Evolutionary conservation across 2,329 filamentous ascomycete species (phyloP).

Genomic region (Aspergillus sp.): DNA sequence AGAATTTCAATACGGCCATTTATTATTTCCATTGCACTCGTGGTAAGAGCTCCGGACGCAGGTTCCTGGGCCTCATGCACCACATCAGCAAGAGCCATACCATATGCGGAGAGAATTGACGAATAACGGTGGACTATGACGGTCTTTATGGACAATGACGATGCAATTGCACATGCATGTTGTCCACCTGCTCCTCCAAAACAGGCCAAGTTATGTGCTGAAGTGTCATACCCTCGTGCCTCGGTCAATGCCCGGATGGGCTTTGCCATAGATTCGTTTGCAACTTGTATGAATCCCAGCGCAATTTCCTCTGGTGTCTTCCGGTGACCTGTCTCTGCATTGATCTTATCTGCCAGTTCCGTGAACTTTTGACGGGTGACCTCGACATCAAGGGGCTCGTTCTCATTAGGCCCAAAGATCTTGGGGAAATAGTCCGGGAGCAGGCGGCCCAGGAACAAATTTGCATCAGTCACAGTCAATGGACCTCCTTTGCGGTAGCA

Average conservation of each 20-base stretch:
- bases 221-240: slow-evolving; percentile 87
- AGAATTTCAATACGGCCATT: slow-evolving; percentile 32
- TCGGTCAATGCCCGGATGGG: slow-evolving; percentile 90
- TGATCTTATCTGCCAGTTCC: slow-evolving; percentile 63
- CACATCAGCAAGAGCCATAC: slow-evolving; percentile 89
- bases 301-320: slow-evolving; percentile 45
- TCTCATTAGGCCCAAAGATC: slow-evolving; percentile 88
- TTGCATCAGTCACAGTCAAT: slow-evolving; percentile 88
- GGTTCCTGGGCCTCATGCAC: slow-evolving; percentile 78
- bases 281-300: slow-evolving; percentile 45
- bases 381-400: slow-evolving; percentile 75
- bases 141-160: slow-evolving; percentile 78
- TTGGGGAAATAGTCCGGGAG: slow-evolving; percentile 93
- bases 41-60: slow-evolving; percentile 18
- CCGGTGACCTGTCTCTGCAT: slow-evolving; percentile 46
- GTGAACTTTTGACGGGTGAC: slow-evolving; percentile 75
- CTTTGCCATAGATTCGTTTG: slow-evolving; percentile 53
- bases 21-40: neutral
- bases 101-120: slow-evolving; percentile 87
- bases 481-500: slow-evolving; percentile 92
- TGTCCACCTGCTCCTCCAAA: slow-evolving; percentile 93
- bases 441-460: slow-evolving; percentile 80
- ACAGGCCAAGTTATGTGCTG: slow-evolving; percentile 83
- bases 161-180: slow-evolving; percentile 87
- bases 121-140: slow-evolving; percentile 89